A percentile compares a stretch with the other conserved stretches of the same genome.
Conservation (phyloP, 2,329 filamentous ascomycete species). For the Daldinia sp. region DNA sequence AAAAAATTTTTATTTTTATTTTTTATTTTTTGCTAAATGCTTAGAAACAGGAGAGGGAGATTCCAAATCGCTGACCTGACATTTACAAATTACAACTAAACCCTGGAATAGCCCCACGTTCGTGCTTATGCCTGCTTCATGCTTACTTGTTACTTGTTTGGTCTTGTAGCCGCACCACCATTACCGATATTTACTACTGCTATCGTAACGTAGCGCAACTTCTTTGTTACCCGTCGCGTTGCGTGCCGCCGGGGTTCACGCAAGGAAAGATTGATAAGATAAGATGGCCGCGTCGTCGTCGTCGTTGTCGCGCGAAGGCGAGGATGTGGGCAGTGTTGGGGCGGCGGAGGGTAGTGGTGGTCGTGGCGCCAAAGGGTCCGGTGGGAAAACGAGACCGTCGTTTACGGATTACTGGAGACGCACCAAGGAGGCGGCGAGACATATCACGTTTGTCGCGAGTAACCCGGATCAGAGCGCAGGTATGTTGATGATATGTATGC, state of each 20-base stretch:
- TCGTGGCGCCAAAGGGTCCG: not conserved
- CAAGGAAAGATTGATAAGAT: too few relatives aligned
- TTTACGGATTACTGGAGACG: conserved; percentile 59
- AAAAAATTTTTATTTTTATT: too few relatives aligned
- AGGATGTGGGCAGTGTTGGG: conserved; percentile 3
- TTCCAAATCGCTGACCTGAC: conserved; percentile 31
- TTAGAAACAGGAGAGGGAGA: conserved; percentile 28
- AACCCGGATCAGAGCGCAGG: conserved; percentile 40
- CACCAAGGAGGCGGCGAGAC: conserved; percentile 49
- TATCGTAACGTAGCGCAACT: not conserved
- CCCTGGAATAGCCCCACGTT: conserved; percentile 22
- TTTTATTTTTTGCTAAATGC: not conserved
- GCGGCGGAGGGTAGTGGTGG: not conserved
- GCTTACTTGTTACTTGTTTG: not conserved
- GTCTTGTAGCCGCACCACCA: not conserved
- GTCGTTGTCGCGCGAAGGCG: not conserved
- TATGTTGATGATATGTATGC: conserved; percentile 32
- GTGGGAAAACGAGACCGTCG: conserved; percentile 50
- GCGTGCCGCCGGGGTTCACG: too few relatives aligned
- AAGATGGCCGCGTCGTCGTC: not conserved
- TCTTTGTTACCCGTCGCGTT: not conserved
- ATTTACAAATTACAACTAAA: too few relatives aligned
- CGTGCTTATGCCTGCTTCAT: not conserved
- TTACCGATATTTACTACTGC: too few relatives aligned
- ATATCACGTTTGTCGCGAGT: conserved; percentile 50